Base-by-base conservation (phyloP, 805 yeast species). In the Ogataea nakhonphanomensis region DNA sequence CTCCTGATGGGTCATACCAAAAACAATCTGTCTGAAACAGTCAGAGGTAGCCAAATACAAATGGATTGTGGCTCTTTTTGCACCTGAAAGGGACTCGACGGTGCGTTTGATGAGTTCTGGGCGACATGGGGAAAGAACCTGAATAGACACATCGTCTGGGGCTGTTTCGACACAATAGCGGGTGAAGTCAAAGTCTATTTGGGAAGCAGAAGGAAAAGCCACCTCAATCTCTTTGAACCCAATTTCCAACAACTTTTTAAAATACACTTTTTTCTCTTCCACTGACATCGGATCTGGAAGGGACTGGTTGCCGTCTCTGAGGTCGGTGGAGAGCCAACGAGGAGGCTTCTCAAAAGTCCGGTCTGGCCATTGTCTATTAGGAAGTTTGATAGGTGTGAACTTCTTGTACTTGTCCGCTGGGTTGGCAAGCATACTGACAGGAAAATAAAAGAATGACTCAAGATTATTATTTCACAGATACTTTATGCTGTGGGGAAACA, bases 161-260 rank as follows among this genome's bases (percentile, higher is more conserved):
- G 87, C 84, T 52, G 77, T 76, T 59, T 80, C 86, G 33, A 83
- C 88, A 8, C 89, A 89, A 51, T 77, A 83, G 46, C 89, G 69
- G 15, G 91, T 83, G 67, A 83, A 83, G 62, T 83, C 91, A 54
- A 83, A 83, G 64, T 83, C 91, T 5, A 87, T 80, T 57, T 83
- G 90, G 3, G 89, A 82, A 2, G 90, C 90, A 13, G 87, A 79
- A 8, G 91, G 91, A 65, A 83, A 83, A 2, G 87, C 71, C 30
- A 83, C 91, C 62, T 83, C 91, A 51, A 83, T 83, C 65, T 83
- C 91, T 57, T 83, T 83, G 67, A 83, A 82, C 1, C 91, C 91
- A 40, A 83, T 68, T 38, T 82, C 85, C 7, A 82, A 51, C 52
- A 83, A 67, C 61, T 83, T 83, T 52, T 79, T 78, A 69, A 82